Evolutionary conservation across 148 eudicot species (phyloP), one percentile per base, ranked within the genome.

Genomic region (Persicaria maculosa): DNA sequence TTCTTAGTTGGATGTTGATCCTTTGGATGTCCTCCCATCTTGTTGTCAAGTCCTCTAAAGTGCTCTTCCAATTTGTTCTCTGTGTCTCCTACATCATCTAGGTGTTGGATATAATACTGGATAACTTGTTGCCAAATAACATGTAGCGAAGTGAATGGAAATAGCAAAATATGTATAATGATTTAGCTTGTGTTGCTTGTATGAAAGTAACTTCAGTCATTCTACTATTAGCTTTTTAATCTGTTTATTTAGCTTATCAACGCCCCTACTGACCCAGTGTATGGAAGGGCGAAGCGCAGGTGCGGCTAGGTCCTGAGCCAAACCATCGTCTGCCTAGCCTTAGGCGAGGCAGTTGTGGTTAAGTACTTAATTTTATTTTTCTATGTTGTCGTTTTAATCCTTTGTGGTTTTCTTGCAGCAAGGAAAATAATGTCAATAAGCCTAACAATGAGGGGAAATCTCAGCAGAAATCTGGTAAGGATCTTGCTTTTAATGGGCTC

Each of bases 381-480:
- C 36, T 17, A 20, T 74, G 14, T 31, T 74, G 16, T 73, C 48
- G 14, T 47, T 44, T 68, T 52, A 62, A 78, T 47, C 4, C 31
- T 69, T 50, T 17, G 53, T 47, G 69, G 1, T 50, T 68, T 55
- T 82, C 76, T 85, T 86, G 85, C 93, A 95, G 97, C 89, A 90
- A 92, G 75, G 97, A 88, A 31, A 80, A 52, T 72, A 85, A 75
- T 84, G 72, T 75, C 44, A 77, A 78, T 53, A 86, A 84, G 71
- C 74, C 84, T 12, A 80, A 70, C 75, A 81, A 76, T 76, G 97
- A 90, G 71, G 74, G 50, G 75, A 87, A 86, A 79, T 72, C 89
- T 77, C 84, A 86, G 71, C 93, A 85, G 73, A 83, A 77, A 82
- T 81, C 96, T 55, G 97, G 98, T 94, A 81, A 82, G 73, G 74